phyloP scores from a whole-genome alignment of 805 yeast species.

The Isabelozyma heimii region DNA sequence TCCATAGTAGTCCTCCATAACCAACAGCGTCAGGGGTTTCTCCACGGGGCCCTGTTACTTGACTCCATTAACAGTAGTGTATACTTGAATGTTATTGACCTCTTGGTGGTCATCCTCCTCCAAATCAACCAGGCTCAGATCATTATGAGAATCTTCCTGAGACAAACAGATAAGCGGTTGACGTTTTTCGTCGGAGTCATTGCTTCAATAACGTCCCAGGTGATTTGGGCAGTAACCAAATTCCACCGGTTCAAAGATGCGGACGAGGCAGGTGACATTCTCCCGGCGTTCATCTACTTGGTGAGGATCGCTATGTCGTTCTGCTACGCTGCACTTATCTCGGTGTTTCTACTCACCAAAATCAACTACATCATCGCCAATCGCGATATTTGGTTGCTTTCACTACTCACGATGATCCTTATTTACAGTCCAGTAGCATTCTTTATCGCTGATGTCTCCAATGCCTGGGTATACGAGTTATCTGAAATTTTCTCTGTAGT shows the following conservation, averaged over 20 bases:
- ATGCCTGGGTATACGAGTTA: slow-evolving; percentile 69
- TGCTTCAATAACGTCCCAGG: slow-evolving; percentile 53
- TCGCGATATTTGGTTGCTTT: slow-evolving; percentile 50
- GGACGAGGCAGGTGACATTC: slow-evolving; percentile 49
- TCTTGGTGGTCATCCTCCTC: slow-evolving; percentile 54
- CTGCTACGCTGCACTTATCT: slow-evolving; percentile 62
- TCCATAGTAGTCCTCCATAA: slow-evolving; percentile 43
- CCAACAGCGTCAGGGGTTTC: slow-evolving; percentile 46
- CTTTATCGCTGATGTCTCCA: slow-evolving; percentile 74
- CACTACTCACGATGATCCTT: slow-evolving; percentile 52
- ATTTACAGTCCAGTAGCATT: slow-evolving; percentile 64
- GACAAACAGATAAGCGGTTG: slow-evolving; percentile 66
- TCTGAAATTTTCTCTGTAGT: slow-evolving; percentile 73
- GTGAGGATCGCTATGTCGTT: slow-evolving; percentile 69
- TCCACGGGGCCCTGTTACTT: slow-evolving; percentile 44
- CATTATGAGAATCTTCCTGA: slow-evolving; percentile 61
- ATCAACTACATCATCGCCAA: slow-evolving; percentile 48
- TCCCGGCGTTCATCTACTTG: slow-evolving; percentile 73
- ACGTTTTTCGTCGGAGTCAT: slow-evolving; percentile 57
- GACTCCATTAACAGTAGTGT: slow-evolving; percentile 41
- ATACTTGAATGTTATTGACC: slow-evolving; percentile 54
- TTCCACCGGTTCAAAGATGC: slow-evolving; percentile 38
- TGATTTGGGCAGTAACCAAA: slow-evolving; percentile 67
- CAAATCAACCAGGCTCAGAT: slow-evolving; percentile 72
- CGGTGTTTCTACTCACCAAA: slow-evolving; percentile 53